phyloP scores from a whole-genome alignment of 2,329 filamentous ascomycete species.

The Colletotrichum chrysophilum region DNA sequence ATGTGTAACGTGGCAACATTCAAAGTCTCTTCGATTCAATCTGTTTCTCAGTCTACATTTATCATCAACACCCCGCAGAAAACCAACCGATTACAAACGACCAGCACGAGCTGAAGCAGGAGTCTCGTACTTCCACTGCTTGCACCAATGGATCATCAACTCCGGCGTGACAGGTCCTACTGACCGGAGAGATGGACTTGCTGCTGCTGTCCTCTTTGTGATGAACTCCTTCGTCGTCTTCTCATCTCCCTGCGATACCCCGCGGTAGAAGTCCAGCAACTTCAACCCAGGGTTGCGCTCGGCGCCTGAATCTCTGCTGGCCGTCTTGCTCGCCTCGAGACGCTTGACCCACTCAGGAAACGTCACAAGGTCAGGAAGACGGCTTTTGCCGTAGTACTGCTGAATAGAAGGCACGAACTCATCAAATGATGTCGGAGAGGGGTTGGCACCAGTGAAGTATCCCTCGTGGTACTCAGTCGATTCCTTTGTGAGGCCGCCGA shows the following conservation, averaged over 20 bases:
- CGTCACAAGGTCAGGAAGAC: slow-evolving; percentile 42
- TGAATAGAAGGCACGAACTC: slow-evolving; percentile 44
- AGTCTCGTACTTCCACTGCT: slow-evolving; percentile 44
- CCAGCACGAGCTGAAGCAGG: background rate
- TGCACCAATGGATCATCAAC: slow-evolving; percentile 55
- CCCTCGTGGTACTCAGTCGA: slow-evolving; percentile 8
- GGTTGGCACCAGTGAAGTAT: slow-evolving; percentile 38
- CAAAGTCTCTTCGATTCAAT: background rate
- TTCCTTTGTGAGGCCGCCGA: slow-evolving; percentile 32
- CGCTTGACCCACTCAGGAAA: slow-evolving; percentile 50
- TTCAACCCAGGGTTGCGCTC: slow-evolving; percentile 54
- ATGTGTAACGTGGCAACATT: accelerated
- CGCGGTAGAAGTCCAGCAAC: slow-evolving; percentile 54
- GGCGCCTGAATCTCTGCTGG: slow-evolving; percentile 38
- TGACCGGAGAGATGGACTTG: slow-evolving; percentile 46
- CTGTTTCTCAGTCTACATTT: background rate
- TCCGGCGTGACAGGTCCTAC: slow-evolving; percentile 44
- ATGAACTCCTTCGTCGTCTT: slow-evolving; percentile 37
- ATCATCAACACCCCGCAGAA: background rate
- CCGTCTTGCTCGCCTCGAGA: slow-evolving; percentile 43
- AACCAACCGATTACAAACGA: background rate
- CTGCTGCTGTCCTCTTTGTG: slow-evolving; percentile 39
- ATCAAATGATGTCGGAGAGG: slow-evolving; percentile 41
- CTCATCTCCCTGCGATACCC: background rate
- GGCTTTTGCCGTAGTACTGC: slow-evolving; percentile 39